Evolutionary conservation across 768 basidiomycete genomes (phyloP), one percentile per base, ranked within the genome.

Genomic region (Termitomyces sp.): DNA sequence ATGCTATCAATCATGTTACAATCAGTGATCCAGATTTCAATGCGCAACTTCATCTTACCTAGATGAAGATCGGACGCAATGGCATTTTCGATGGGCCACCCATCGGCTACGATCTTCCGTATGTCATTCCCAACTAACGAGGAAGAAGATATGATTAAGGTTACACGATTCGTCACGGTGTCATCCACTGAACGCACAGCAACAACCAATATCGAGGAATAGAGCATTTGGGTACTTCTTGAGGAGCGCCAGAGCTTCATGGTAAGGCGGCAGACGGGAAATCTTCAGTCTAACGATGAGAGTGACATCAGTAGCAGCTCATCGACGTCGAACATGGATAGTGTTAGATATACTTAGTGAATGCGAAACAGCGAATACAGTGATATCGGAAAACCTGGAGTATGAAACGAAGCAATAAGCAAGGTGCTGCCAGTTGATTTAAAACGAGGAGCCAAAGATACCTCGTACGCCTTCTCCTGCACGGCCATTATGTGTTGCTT

Each of bases 401-500:
- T 12, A 26, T 54, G 4, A 12, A 7, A 39, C 16, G 13, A 32
- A 30, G 40, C 18, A 45, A 26, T 53, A 5, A 58, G 13, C 24
- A 33, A 44, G n/a, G 20, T 32, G 18, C 9, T 22, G 3, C 14
- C 2, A 30, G 8, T 30, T 45, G n/a, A 33, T 47, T 34, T 43
- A 1, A 3, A 34, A 4, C n/a, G 52, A 18, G 26, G 9, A 4
- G 8, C 7, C 10, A 45, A 30, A 44, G n/a, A 32, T 51, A 60
- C 48, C 32, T 43, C 32, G n/a, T 67, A 65, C 4, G 79, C 79
- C 50, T 73, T 73, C 45, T 60, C 61, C 57, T 78, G 77, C 7
- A 77, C 71, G 0, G 55, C 56, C 4, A 76, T 34, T n/a, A 79
- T 72, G 62, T 80, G 79, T 10, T 71, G 57, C 63, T 73, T 78